Base-by-base conservation (phyloP, 371 early-diverging fungal genomes). In the Lichtheimia corymbifera region DNA sequence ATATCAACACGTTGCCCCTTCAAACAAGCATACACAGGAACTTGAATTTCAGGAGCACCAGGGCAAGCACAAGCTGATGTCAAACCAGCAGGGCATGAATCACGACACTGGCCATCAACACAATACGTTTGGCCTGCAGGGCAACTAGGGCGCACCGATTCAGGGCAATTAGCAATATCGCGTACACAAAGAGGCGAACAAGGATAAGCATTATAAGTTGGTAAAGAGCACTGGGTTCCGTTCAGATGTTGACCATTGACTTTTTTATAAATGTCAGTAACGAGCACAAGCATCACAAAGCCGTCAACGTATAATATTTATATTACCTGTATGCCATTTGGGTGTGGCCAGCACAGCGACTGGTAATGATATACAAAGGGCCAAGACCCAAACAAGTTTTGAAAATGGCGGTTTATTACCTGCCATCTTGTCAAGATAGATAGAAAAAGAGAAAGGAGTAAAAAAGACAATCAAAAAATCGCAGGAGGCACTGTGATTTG, bases 151-250 rank as follows among this genome's bases (percentile, higher is more conserved):
- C 67, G 53, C 15, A 74, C 47, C 22, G 18, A 24, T n/a, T 45
- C 53, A 27, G 84, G 83, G 55, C 84, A 83, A 24, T 42, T 54
- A n/a, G 44, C 30, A 22, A 72, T 62, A 59, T 82, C 77, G 35
- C 72, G 65, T 12, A 79, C 84, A 59, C 87, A 86, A 15, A 86
- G 64, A 9, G 66, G 62, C 17, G 82, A 80, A 49, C 87, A 86
- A 27, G 64, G 71, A 30, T 71, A 76, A 24, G 73, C 61, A 41
- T 66, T 28, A 50, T 74, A 70, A 2, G 77, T 71, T 3, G 71
- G 73, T 18, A 74, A 57, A 1, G 79, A 75, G 63, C 87, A 86
- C 15, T 52, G 52, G 25, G 68, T 28, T 0, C 87, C 85, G 43
- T 77, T 54, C 11, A 64, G 35, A 62, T 79, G 69, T 53, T 63